phyloP scores from a whole-genome alignment of 805 yeast genomes.

The Peterozyma toletana region DNA sequence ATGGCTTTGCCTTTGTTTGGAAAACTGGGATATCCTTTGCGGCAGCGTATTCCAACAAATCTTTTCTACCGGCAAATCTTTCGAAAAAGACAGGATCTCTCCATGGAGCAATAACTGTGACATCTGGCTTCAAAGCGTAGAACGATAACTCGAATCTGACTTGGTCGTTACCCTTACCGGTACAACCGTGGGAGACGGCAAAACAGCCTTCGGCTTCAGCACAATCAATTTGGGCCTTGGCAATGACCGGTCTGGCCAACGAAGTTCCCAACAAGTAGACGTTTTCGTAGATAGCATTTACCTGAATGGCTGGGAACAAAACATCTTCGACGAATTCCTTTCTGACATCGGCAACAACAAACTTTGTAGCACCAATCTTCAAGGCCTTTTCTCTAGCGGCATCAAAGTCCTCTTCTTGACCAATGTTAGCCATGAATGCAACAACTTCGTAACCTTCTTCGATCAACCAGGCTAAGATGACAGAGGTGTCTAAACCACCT shows the following conservation, averaged over 20 bases:
- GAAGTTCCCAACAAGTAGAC: slow-evolving; percentile 96
- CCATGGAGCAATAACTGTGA: slow-evolving; percentile 98
- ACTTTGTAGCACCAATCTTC: slow-evolving; percentile 95
- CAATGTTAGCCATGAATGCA: slow-evolving; percentile 97
- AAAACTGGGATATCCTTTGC: slow-evolving; percentile 88
- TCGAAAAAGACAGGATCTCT: slow-evolving; percentile 92
- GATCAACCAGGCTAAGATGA: slow-evolving; percentile 95
- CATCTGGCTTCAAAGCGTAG: slow-evolving; percentile 97
- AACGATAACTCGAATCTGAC: slow-evolving; percentile 96
- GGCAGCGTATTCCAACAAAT: slow-evolving; percentile 88
- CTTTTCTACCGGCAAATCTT: slow-evolving; percentile 97
- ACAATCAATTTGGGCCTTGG: slow-evolving; percentile 94
- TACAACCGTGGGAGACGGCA: slow-evolving; percentile 98
- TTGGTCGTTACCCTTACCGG: slow-evolving; percentile 99
- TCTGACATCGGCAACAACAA: slow-evolving; percentile 90
- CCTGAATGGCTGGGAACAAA: slow-evolving; percentile 93
- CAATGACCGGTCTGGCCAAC: slow-evolving; percentile 97
- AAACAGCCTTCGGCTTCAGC: slow-evolving; percentile 98
- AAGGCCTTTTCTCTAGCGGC: slow-evolving; percentile 96
- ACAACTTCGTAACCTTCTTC: slow-evolving; percentile 98
- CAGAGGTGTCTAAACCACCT: slow-evolving; percentile 98
- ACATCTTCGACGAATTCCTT: slow-evolving; percentile 91
- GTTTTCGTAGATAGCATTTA: slow-evolving; percentile 96
- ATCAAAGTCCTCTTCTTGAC: slow-evolving; percentile 98
- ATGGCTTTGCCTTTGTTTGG: slow-evolving; percentile 98